Evolutionary conservation across 768 basidiomycete genomes (phyloP).

Genomic region (Rhodotorula graminis): DNA sequence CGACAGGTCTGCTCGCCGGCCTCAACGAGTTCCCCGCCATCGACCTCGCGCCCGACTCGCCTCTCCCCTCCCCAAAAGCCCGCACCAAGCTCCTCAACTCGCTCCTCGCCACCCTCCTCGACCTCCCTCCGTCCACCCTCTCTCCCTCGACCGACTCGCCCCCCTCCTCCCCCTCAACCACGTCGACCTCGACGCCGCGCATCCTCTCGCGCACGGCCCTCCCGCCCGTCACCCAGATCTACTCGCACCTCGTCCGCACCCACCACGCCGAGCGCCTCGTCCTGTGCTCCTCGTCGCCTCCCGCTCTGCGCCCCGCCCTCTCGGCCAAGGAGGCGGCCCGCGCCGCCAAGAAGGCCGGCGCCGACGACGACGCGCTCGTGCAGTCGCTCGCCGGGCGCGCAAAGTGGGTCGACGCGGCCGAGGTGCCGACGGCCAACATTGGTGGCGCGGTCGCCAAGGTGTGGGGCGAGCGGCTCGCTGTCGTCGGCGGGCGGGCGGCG

Average conservation of each 20-base stretch:
- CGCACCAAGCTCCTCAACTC: slow-evolving; percentile 39
- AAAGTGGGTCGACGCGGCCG: slow-evolving; percentile 22
- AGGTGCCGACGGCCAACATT: slow-evolving; percentile 15
- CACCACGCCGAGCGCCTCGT: slow-evolving; percentile 24
- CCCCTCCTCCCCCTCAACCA: not conserved
- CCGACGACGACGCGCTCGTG: not conserved
- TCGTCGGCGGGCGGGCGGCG: not conserved
- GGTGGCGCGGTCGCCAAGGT: slow-evolving; percentile 37
- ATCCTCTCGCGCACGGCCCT: slow-evolving; percentile 43
- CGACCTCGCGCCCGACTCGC: slow-evolving; percentile 49
- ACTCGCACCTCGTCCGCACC: slow-evolving; percentile 85
- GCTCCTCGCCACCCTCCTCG: slow-evolving; percentile 22
- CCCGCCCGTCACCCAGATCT: slow-evolving; percentile 69
- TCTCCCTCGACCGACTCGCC: not conserved
- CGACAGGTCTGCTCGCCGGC: slow-evolving; percentile 77
- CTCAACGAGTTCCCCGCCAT: slow-evolving; percentile 79
- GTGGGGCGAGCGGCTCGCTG: slow-evolving; percentile 16
- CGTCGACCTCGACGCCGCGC: too few species aligned
- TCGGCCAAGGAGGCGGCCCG: not conserved
- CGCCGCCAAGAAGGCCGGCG: not conserved
- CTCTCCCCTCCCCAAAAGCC: not conserved
- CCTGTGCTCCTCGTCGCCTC: slow-evolving; percentile 7
- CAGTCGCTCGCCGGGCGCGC: slow-evolving; percentile 20
- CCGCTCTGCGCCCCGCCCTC: not conserved
- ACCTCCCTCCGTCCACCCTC: not conserved